Base-by-base conservation (phyloP, 1,284 basidiomycete genomes). In the Moniliophthora roreri region DNA sequence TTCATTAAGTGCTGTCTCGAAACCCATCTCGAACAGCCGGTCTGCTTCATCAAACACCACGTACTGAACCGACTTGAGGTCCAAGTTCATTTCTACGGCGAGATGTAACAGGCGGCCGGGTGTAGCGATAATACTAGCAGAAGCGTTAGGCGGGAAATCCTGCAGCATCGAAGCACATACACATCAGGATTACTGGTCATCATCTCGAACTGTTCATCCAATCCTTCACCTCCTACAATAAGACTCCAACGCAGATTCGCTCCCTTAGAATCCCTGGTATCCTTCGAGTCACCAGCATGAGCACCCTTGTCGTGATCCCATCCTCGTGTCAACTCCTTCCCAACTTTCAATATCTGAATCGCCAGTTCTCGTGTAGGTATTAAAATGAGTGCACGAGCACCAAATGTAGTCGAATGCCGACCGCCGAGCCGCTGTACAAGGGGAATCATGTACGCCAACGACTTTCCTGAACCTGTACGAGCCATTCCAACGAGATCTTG, bases 41-140 rank as follows among this genome's bases (percentile, higher is more conserved):
- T 99, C 97, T 0, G 97, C 97, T 73, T 99, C 97, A 67, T 99
- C 97, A 63, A 99, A 99, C 16, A 99, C 91, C 53, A 96, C 86
- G 59, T 94, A 95, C 68, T 96, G 86, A 2, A 96, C 80, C 0
- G 90, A 87, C 47, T 89, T 87, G 34, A 99, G 76, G 66, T 98
- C 95, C 46, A 98, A 76, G 60, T 93, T 93, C 96, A 98, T 99
- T 72, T 99, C 97, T 48, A 99, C 92, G 42, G 91, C 82, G 24
- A 99, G 79, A 73, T 99, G 97, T 16, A 99, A 84, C 48, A 99
- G 79, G 64, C 97, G 94, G 60, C 97, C 97, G 13, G 97, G 97
- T 3, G 97, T 99, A 18, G 96, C 97, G 61, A 98, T 95, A 56
- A 98, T 90, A 16, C 94, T 97, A 62, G 42, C 46, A 20, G 42